Evolutionary conservation across 2,329 filamentous ascomycete genomes (phyloP), one percentile per base, ranked within the genome.

Genomic region (Whalleya microplaca): DNA sequence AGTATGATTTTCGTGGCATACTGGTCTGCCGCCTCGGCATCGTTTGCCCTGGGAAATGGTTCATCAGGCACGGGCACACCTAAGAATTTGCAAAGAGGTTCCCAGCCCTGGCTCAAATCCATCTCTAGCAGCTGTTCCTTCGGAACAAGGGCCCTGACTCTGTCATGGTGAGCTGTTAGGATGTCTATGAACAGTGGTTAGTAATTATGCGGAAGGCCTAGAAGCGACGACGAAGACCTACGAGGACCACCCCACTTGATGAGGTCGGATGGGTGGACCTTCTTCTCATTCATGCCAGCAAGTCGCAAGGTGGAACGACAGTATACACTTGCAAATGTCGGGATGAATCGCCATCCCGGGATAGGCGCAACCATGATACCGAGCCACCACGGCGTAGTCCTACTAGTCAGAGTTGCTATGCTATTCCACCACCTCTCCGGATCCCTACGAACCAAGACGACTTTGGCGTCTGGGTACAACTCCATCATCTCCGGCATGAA

Each of bases 101-200:
- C 61, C 68, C 66, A 70, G 2, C 66, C 66, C 8, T 68, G 54
- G 6, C 64, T 56, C 23, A 70, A 52, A 9, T 68, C 55, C 66
- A 68, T 66, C n/a, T 66, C 62, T 4, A 69, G 49, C 3, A 69
- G 48, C 19, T 64, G 56, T 6, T 51, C 61, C 2, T 52, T 50
- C 1, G 65, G 65, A 2, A 67, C 61, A n/a, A 63, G 45, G 4
- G 53, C 43, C 43, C 50, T 46, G 10, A 65, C 59, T 27, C 37
- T 53, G 6, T 58, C 44, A 46, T 65, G 55, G 5, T 64, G 56
- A 2, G 50, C 51, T 42, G 53, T 48, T 16, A 64, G 41, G 14
- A 60, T 62, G 16, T 64, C 61, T 62, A 27, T 5, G 7, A 41
- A 32, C 12, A 16, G 7, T 2, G 1, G 16, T 57, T 42, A 58